Conservation (phyloP, 495 filamentous ascomycete genomes). For the Penicillium chermesinum region DNA sequence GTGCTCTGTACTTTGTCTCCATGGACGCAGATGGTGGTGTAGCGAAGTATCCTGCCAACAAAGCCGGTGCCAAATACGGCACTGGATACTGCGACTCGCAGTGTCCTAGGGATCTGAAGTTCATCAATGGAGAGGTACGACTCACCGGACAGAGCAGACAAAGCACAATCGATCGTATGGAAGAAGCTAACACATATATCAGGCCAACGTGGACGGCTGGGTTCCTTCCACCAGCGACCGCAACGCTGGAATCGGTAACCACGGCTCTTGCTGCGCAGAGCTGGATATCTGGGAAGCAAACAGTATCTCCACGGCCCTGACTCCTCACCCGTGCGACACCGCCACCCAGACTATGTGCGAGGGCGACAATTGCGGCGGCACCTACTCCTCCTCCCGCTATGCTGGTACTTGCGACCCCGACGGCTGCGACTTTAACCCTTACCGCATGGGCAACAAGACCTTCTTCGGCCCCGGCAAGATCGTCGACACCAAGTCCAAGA, state of each 20-base stretch:
- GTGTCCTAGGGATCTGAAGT: conserved; percentile 60
- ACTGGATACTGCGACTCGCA: conserved; percentile 75
- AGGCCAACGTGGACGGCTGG: conserved; percentile 56
- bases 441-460: conserved; percentile 55
- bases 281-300: conserved; percentile 75
- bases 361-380: conserved; percentile 51
- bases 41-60: conserved; percentile 48
- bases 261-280: conserved; percentile 67
- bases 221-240: conserved; percentile 49
- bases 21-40: conserved; percentile 63
- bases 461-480: conserved; percentile 60
- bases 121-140: conserved; percentile 56
- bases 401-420: conserved; percentile 65
- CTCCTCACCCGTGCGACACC: conserved; percentile 60
- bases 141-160: background rate
- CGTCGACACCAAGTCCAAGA: conserved; percentile 56
- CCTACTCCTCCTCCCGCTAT: conserved; percentile 40
- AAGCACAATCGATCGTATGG: no score
- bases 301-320: conserved; percentile 50
- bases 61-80: conserved; percentile 66
- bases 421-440: conserved; percentile 77
- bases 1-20: conserved; percentile 62
- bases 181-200: background rate
- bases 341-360: conserved; percentile 53
- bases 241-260: conserved; percentile 55